Base-by-base conservation (phyloP, 129 eudicot genomes). In the Chrysanthemum seticuspe region DNA sequence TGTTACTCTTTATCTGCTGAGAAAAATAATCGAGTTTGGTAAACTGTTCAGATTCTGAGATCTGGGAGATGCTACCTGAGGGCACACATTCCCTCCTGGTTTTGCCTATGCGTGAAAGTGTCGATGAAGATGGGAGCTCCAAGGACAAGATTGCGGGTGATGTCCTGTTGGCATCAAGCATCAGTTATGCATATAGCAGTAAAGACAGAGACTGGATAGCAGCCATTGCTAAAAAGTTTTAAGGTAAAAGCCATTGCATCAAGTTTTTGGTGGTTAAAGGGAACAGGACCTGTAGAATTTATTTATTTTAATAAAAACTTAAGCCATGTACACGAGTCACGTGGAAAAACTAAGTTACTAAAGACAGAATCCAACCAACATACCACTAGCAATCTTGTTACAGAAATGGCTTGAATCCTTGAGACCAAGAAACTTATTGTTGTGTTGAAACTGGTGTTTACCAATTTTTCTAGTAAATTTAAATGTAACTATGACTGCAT, bases 131-230 rank as follows among this genome's bases (percentile, higher is more conserved):
- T 5, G 73, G 67, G n/a, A 66, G 31, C 13, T 67, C 62, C 11
- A 54, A 66, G 34, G 71, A 67, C 67, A 72, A 76, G 74, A 79
- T 67, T 56, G 48, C 31, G 10, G 96, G 95, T 13, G 87, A 87
- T 82, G 82, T 89, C 15, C 70, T 92, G 82, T 56, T 92, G 86
- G 96, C 98, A 62, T 89, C 98, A 19, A 89, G 81, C 73, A 78
- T 82, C 29, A 73, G 69, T 61, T 92, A 87, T 78, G 96, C 95
- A 47, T 92, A 79, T 72, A 86, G 62, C 68, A 78, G 78, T 65
- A 93, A 86, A 77, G 97, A 93, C 82, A 85, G 77, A 83, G 83
- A 85, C 3, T 93, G 97, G 98, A 84, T 87, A 70, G 70, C 80
- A 74, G 91, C 96, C 61, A 78, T 87, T 78, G 90, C 96, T 65